Conservation (phyloP, 2,329 filamentous ascomycete species). For the Phyllosticta citrichinensis region DNA sequence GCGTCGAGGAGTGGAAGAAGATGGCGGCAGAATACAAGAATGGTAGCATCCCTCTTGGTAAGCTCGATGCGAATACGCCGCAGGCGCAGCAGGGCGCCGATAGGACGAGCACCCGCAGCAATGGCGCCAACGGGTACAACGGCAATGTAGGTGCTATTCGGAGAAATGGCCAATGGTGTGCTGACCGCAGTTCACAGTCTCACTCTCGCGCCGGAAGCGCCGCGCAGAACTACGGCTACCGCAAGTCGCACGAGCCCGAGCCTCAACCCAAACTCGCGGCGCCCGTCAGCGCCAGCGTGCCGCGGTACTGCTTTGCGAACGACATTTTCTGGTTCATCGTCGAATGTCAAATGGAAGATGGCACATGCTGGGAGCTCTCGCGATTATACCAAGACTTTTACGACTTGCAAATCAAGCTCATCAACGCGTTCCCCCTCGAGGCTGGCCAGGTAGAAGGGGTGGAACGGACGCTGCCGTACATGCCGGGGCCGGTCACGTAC, state of each 20-base stretch:
- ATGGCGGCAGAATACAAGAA: slow-evolving; percentile 99
- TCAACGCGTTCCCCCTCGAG: slow-evolving; percentile 85
- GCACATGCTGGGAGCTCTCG: slow-evolving; percentile 82
- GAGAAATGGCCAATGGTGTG: slow-evolving; percentile 34
- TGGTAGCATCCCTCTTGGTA: slow-evolving; percentile 91
- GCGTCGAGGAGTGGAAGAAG: slow-evolving; percentile 98
- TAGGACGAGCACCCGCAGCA: slow-evolving; percentile 64
- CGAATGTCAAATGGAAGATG: slow-evolving; percentile 82
- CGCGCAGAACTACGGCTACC: slow-evolving; percentile 4
- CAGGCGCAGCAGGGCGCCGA: slow-evolving; percentile 53
- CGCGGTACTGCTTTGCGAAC: slow-evolving; percentile 88
- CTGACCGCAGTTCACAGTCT: slow-evolving; percentile 4
- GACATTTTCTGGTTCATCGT: slow-evolving; percentile 99
- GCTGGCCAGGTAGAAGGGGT: slow-evolving; percentile 70
- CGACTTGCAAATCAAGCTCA: slow-evolving; percentile 91
- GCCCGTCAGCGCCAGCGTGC: slow-evolving; percentile 74
- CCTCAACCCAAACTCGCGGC: slow-evolving; percentile 48
- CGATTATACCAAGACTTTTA: slow-evolving; percentile 98
- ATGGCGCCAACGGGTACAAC: slow-evolving; percentile 30
- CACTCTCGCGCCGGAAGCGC: slow-evolving; percentile 13
- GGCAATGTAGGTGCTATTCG: slow-evolving; percentile 26
- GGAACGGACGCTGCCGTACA: slow-evolving; percentile 81
- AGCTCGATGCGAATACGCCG: slow-evolving; percentile 54
- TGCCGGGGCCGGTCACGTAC: slow-evolving; percentile 95
- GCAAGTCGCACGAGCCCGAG: slow-evolving; percentile 2